Percentiles rank a stretch among this genome's conserved stretches.
Conservation (phyloP, 225 moss, liverwort and hornwort genomes). For the Neckera pumila region DNA sequence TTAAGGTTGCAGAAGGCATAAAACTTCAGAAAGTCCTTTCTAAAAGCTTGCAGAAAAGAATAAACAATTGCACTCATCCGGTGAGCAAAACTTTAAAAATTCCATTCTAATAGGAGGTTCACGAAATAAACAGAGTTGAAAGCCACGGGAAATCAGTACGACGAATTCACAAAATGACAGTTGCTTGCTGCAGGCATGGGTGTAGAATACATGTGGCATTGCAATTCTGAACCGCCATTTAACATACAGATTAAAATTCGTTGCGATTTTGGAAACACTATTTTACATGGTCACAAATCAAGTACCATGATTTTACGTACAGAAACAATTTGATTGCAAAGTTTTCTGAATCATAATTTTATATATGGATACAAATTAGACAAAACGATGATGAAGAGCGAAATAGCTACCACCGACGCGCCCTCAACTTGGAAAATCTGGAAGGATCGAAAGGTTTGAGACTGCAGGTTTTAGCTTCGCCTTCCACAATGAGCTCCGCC, state of each 20-base stretch:
- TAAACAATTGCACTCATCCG: background rate
- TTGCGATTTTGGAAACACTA: background rate
- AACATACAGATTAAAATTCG: background rate
- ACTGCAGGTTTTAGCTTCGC: conserved; percentile 49
- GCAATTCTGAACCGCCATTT: background rate
- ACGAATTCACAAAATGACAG: background rate
- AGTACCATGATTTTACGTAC: background rate
- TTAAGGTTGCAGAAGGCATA: background rate
- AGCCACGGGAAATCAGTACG: background rate
- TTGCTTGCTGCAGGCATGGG: background rate
- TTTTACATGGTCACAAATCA: background rate
- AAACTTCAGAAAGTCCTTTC: no score
- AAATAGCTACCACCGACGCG: conserved; percentile 1
- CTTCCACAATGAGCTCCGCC: conserved; percentile 79
- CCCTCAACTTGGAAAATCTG: conserved; percentile 37
- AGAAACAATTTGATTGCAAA: background rate
- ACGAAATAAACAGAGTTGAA: background rate
- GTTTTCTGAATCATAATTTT: background rate
- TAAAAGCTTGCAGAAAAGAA: background rate
- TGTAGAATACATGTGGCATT: background rate
- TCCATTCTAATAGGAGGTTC: background rate
- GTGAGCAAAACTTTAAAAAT: no score
- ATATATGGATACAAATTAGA: background rate
- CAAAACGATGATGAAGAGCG: background rate
- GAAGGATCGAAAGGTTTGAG: conserved; percentile 69